phyloP scores from a whole-genome alignment of 1,284 basidiomycete species.

The Austropuccinia psidii region DNA sequence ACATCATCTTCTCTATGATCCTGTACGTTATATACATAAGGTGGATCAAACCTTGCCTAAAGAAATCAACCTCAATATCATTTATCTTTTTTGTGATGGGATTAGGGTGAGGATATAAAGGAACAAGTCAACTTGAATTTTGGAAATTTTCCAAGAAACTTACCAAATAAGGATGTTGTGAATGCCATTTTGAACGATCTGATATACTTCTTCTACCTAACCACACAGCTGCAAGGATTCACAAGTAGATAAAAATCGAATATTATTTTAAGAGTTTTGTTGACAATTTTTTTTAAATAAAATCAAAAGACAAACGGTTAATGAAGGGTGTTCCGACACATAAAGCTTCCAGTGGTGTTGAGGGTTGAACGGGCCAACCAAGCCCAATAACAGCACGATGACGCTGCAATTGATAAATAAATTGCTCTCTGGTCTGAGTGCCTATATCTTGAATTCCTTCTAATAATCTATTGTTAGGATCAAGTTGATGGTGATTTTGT shows the following conservation, averaged over 20 bases:
- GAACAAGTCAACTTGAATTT: background rate
- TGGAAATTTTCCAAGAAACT: background rate
- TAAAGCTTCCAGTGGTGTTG: constrained; percentile 29
- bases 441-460: constrained; percentile 19
- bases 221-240: constrained; percentile 7
- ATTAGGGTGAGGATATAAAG: too few species aligned
- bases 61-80: background rate
- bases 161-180: constrained; percentile 32
- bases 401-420: constrained; percentile 19
- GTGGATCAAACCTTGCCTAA: constrained; percentile 27
- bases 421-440: background rate
- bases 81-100: too few species aligned
- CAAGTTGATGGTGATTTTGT: background rate
- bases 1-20: constrained; percentile 22
- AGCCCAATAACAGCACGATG: constrained; percentile 26
- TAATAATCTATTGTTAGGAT: background rate
- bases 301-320: constrained; percentile 17
- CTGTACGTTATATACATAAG: constrained; percentile 34
- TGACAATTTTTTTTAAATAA: background rate
- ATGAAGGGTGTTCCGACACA: constrained; percentile 33
- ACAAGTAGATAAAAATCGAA: background rate
- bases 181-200: constrained; percentile 33
- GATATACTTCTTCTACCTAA: background rate
- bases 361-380: constrained; percentile 30
- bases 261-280: background rate